Conservation (phyloP, 1,139 yeast species). For the Geotrichum australiense region DNA sequence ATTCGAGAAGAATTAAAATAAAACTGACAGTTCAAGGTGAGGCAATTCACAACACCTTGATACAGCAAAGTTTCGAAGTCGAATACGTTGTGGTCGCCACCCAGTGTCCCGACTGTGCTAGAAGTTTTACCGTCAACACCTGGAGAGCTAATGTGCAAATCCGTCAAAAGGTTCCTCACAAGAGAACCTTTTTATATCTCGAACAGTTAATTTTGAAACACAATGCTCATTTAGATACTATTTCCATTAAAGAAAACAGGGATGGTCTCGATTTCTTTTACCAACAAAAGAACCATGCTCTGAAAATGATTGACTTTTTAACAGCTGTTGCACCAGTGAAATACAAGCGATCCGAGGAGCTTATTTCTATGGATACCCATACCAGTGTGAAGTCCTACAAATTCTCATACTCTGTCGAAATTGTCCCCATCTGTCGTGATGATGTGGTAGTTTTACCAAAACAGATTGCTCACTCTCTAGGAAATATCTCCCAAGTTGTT, state of each 20-base stretch:
- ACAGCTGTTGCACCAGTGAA: conserved; percentile 83
- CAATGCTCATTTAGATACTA: conserved; percentile 91
- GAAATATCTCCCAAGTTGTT: conserved; percentile 77
- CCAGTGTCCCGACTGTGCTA: conserved; percentile 99
- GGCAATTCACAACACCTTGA: conserved; percentile 83
- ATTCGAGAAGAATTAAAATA: conserved; percentile 86
- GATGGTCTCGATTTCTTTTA: conserved; percentile 96
- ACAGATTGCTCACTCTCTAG: conserved; percentile 74
- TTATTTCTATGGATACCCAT: conserved; percentile 87
- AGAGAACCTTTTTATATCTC: conserved; percentile 87
- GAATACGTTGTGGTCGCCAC: conserved; percentile 90
- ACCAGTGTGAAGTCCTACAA: conserved; percentile 83
- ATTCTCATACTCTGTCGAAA: conserved; percentile 86
- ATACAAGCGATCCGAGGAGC: conserved; percentile 80
- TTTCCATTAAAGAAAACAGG: conserved; percentile 82
- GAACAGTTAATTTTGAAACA: conserved; percentile 93
- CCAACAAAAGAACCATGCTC: conserved; percentile 83
- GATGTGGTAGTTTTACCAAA: conserved; percentile 88
- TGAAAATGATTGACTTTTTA: conserved; percentile 87
- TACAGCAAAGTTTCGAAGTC: conserved; percentile 93
- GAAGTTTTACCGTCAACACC: conserved; percentile 88
- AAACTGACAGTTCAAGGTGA: conserved; percentile 92
- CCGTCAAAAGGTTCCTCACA: conserved; percentile 94
- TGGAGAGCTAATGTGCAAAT: conserved; percentile 98
- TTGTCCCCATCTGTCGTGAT: conserved; percentile 96